Evolutionary conservation across 2,329 filamentous ascomycete species (phyloP), one percentile per base, ranked within the genome.

Genomic region (Aspergillus tanneri): DNA sequence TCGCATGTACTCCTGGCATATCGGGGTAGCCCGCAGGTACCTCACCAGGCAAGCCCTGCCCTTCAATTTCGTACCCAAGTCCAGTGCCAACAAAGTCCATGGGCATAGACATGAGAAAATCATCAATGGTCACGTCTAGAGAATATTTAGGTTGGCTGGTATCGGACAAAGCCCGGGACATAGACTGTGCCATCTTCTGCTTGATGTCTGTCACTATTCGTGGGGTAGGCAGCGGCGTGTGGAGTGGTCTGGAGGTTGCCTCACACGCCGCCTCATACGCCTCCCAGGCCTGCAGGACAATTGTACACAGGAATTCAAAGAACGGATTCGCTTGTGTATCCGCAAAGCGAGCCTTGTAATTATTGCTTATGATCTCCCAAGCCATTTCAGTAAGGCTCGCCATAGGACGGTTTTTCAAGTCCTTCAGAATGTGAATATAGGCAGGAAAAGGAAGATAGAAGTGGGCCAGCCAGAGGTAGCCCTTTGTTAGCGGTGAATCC

Each of bases 361-460:
- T 78, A 3, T 72, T 65, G 53, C 66, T 72, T 70, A 80, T 73
- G 1, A 63, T 46, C 6, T 69, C 54, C 77, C 78, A 81, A 4
- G 67, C 66, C 4, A 55, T 41, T 10, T 62, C 50, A 1, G 73
- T 69, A 3, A 71, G 58, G 3, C 57, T 43, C 4, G 58, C 53
- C 5, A 56, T 36, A 11, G 76, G 75, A 8, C 69, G 64, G 24
- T 51, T 62, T 32, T 58, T 65, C 25, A 80, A 47, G 22, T 76
- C 69, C 50, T 77, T 68, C 0, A 71, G 50, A 5, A 78, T 53
- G 35, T 77, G 70, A 9, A 78, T 62, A 52, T 78, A 79, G 2
- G 74, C 76, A 0, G 71, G 71, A 35, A 78, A 73, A 0, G 77
- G 78, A 46, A 80, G 78, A 54, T 79, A 58, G 19, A 69, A 62